These are phyloP conservation scores for Cordyceps tenuipes DNA, from an alignment of 2,329 filamentous ascomycete genomes.

Conservation along the genomic window DNA sequence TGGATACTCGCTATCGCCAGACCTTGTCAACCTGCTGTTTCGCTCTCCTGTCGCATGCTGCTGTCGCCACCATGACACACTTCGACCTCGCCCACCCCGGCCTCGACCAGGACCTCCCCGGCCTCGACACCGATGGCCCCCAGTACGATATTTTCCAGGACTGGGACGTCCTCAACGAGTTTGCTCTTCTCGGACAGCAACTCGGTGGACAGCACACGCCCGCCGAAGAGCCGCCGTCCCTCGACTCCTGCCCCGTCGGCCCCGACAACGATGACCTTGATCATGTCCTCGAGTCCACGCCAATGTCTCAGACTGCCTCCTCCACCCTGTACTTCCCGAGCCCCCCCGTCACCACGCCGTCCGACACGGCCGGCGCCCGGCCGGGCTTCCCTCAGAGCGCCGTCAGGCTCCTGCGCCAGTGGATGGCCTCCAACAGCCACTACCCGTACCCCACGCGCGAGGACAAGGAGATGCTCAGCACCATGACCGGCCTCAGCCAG, in stretches of 20 bases:
- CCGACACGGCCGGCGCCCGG: slow-evolving; percentile 2
- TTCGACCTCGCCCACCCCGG: slow-evolving; percentile 6
- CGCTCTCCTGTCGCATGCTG: background rate
- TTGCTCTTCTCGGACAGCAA: slow-evolving; percentile 1
- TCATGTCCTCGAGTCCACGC: background rate
- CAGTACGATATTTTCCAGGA: slow-evolving; percentile 8
- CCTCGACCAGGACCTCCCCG: background rate
- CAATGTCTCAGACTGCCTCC: background rate
- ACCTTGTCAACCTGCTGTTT: background rate
- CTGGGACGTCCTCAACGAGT: slow-evolving; percentile 8
- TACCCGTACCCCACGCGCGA: slow-evolving; percentile 79
- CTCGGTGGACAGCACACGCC: background rate
- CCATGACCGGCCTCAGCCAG: slow-evolving; percentile 65
- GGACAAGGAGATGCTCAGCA: slow-evolving; percentile 66
- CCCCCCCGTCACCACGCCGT: background rate
- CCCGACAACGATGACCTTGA: background rate
- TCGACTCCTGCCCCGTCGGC: background rate
- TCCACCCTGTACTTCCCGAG: background rate
- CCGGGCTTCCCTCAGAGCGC: slow-evolving; percentile 57
- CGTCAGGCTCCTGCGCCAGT: slow-evolving; percentile 67
- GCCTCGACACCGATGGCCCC: background rate
- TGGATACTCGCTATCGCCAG: background rate
- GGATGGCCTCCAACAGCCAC: slow-evolving; percentile 64
- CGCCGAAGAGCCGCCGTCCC: background rate
- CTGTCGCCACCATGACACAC: background rate